A percentile compares a stretch with the other conserved stretches of the same genome.
Evolutionary conservation across 306 rosid species (phyloP).

Genomic region (Abrus precatorius): DNA sequence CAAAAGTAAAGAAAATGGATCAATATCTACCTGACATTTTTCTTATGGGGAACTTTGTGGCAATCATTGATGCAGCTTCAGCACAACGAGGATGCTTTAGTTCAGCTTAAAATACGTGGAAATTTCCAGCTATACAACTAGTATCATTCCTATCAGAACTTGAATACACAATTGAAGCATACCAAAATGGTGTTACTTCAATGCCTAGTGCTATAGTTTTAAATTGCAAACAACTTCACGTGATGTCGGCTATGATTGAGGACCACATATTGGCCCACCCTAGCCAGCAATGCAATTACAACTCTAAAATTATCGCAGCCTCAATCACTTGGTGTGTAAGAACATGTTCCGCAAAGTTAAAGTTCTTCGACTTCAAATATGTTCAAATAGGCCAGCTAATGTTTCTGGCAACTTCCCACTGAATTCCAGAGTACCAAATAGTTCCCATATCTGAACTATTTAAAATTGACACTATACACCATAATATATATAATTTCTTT

Average conservation of each 20-base stretch:
- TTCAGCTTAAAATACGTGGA: background rate
- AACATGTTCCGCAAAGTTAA: conserved; percentile 22
- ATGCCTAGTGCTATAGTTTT: background rate
- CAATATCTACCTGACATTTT: conserved; percentile 12
- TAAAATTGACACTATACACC: no score
- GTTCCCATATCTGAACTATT: no score
- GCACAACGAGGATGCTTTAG: conserved; percentile 1
- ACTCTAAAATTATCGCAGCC: background rate
- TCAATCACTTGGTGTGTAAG: conserved; percentile 21
- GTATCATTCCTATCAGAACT: background rate
- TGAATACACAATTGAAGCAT: background rate
- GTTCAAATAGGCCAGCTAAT: conserved; percentile 17
- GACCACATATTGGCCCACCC: conserved; percentile 9
- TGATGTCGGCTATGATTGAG: conserved; percentile 23
- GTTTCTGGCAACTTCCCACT: background rate
- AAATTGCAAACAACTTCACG: conserved; percentile 8
- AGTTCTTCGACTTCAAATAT: background rate
- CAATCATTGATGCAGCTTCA: conserved; percentile 13
- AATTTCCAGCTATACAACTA: conserved; percentile 21
- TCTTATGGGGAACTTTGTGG: background rate
- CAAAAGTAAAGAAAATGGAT: background rate
- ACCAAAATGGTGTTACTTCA: conserved; percentile 40
- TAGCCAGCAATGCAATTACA: background rate
- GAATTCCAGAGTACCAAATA: no score
- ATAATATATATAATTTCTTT: no score